phyloP scores from a whole-genome alignment of 2,329 filamentous ascomycete species.

The Cladosporium halotolerans region DNA sequence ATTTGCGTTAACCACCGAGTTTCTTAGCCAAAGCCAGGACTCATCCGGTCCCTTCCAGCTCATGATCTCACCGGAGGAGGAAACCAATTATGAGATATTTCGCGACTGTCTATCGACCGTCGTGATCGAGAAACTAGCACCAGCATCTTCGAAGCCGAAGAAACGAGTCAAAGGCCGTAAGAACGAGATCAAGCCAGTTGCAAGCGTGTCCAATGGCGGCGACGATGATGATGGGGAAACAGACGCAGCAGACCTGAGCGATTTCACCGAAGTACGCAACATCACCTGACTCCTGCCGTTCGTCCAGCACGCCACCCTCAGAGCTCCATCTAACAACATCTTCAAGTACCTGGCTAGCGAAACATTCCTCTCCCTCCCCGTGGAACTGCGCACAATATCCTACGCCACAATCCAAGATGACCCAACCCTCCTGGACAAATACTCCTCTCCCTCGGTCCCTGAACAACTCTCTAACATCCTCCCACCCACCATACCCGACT shows the following conservation, averaged over 20 bases:
- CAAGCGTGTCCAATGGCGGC: neutral
- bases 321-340: neutral
- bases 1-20: too few species aligned
- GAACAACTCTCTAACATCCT: slow-evolving; percentile 49
- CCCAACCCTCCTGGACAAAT: slow-evolving; percentile 46
- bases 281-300: too few species aligned
- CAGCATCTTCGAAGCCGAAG: slow-evolving; percentile 40
- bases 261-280: slow-evolving; percentile 62
- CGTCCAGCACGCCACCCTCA: too few species aligned
- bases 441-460: slow-evolving; percentile 47
- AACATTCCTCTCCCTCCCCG: slow-evolving; percentile 61
- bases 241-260: slow-evolving; percentile 63
- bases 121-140: slow-evolving; percentile 56
- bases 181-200: slow-evolving; percentile 33
- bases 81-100: slow-evolving; percentile 61
- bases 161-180: slow-evolving; percentile 37
- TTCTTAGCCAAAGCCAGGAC: neutral
- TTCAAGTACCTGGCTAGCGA: slow-evolving; percentile 61
- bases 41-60: neutral
- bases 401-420: slow-evolving; percentile 52
- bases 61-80: slow-evolving; percentile 32
- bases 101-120: slow-evolving; percentile 66
- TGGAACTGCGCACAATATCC: slow-evolving; percentile 54
- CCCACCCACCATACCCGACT: slow-evolving; percentile 58
- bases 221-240: slow-evolving; percentile 20